Base-by-base conservation (phyloP, 148 eudicot species). In the Rhododendron ferrugineum region DNA sequence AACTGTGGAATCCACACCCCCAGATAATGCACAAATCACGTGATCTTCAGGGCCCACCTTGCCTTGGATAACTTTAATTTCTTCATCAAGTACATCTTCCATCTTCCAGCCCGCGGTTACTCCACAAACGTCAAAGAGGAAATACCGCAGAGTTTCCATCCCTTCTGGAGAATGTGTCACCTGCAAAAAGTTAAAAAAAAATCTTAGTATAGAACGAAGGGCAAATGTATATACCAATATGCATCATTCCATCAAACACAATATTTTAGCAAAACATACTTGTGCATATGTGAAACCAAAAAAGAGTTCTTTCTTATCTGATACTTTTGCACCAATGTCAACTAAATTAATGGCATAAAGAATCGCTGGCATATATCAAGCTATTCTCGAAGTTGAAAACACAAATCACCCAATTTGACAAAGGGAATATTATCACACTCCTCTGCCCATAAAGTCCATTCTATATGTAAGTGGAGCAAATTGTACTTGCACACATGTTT, bases 1-100 rank as follows among this genome's bases (percentile, higher is more conserved):
- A 84, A 97, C 99, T 5, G 99, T 93, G 47, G 99, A 97, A 90
- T 97, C 99, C 28, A 97, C 99, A 82, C 99, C 99, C 50, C 98
- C 99, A 32, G 99, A 97, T 77, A 97, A 87, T 16, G 98, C 98
- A 91, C 98, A 95, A 58, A 97, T 97, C 66, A 97, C 99, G 89
- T 94, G 99, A 80, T 97, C 98, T 54, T 97, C 96, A 81, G 95
- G 88, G 14, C 93, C 94, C 56, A 97, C 95, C 40, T 90, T 92
- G 62, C 73, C 83, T 70, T 92, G 88, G 47, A 97, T 94, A 82
- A 89, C 92, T 82, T 89, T 93, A 46, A 94, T 88, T 89, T 97
- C 98, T 88, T 97, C 96, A 34, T 94, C 93, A 79, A 97, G 85
- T 58, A 97, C 92, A 85, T 97, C 99, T 90, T 94, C 95, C 99